Evolutionary conservation across 371 early-diverging fungal species (phyloP).

Genomic region (Rhizomucor pusillus): DNA sequence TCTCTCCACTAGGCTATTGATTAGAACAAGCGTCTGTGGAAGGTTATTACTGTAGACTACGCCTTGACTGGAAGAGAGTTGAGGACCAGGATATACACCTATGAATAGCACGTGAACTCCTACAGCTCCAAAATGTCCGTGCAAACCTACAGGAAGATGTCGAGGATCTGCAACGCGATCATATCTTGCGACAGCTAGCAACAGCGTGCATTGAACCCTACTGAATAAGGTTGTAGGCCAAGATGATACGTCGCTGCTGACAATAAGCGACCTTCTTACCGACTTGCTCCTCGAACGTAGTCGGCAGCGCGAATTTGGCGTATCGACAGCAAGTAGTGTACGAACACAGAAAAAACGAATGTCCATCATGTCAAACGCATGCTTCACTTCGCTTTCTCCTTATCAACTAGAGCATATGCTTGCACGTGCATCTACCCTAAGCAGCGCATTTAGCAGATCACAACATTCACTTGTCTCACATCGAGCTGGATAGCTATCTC

Average conservation of each 20-base stretch:
- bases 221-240: conserved; percentile 39
- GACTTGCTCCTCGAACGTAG: conserved; percentile 39
- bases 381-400: conserved; percentile 45
- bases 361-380: conserved; percentile 38
- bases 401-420: conserved; percentile 50
- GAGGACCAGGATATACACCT: conserved; percentile 54
- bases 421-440: conserved; percentile 33
- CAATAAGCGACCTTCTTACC: conserved; percentile 33
- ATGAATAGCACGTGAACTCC: conserved; percentile 56
- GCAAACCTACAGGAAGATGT: conserved; percentile 33
- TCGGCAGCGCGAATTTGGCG: conserved; percentile 30
- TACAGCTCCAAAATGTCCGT: conserved; percentile 50
- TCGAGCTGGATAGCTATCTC: too few relatives aligned
- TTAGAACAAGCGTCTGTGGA: too few relatives aligned
- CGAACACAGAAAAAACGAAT: conserved; percentile 28
- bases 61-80: too few relatives aligned
- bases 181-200: conserved; percentile 24
- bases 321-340: conserved; percentile 11
- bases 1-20: too few relatives aligned
- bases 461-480: conserved; percentile 8
- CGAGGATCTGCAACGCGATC: conserved; percentile 40
- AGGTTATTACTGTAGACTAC: too few relatives aligned
- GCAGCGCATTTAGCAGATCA: conserved; percentile 22
- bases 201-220: conserved; percentile 33
- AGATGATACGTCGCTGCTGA: conserved; percentile 27